Evolutionary conservation across 805 yeast genomes (phyloP).

Genomic region (Torulaspora maleeae): DNA sequence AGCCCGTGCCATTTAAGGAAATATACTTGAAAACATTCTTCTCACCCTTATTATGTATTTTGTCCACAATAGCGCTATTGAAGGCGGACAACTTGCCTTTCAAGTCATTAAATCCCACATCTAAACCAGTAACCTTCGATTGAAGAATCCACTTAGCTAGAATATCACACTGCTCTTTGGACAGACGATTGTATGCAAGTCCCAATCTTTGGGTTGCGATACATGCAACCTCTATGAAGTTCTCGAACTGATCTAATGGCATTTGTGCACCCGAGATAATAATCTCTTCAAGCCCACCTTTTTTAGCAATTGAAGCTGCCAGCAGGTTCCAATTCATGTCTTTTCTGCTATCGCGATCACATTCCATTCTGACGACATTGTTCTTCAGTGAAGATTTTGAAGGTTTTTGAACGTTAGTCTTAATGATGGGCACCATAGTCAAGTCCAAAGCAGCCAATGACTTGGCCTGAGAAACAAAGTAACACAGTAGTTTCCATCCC

Average conservation of each 20-base stretch:
- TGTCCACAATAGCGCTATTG: constrained; percentile 23
- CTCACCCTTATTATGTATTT: constrained; percentile 23
- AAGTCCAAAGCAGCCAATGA: constrained; percentile 58
- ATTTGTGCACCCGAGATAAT: constrained; percentile 78
- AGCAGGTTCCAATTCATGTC: constrained; percentile 82
- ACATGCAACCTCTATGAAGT: constrained; percentile 59
- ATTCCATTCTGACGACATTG: constrained; percentile 37
- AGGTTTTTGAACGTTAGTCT: constrained; percentile 38
- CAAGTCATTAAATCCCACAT: constrained; percentile 77
- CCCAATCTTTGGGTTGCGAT: constrained; percentile 62
- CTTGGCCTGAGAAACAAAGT: constrained; percentile 64
- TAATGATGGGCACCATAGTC: constrained; percentile 44
- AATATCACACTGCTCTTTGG: constrained; percentile 50
- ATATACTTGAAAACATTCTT: constrained; percentile 41
- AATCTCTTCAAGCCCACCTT: constrained; percentile 78
- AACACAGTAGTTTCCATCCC: constrained; percentile 81
- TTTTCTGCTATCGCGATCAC: constrained; percentile 44
- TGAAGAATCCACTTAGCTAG: constrained; percentile 56
- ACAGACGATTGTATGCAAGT: constrained; percentile 69
- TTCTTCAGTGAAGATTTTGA: constrained; percentile 33
- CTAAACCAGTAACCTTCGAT: constrained; percentile 58
- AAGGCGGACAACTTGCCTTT: constrained; percentile 35
- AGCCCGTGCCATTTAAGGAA: constrained; percentile 64
- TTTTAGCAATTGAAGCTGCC: constrained; percentile 64
- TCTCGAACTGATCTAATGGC: constrained; percentile 47